These are phyloP conservation scores for Nitzschia putrida DNA, from an alignment of 108 stramenopile genomes.

Conservation along the genomic window DNA sequence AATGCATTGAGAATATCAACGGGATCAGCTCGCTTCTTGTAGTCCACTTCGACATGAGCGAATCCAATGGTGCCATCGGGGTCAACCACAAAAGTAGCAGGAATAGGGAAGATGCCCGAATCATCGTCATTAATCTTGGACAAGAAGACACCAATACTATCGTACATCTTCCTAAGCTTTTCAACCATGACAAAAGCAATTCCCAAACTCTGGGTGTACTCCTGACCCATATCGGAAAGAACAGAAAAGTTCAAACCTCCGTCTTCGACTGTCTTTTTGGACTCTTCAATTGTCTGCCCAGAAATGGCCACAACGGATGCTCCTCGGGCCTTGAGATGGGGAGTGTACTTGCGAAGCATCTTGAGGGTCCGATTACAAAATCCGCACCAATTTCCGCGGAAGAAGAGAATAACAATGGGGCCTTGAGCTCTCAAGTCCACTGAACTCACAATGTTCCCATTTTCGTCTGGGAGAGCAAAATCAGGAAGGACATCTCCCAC, in stretches of 20 bases:
- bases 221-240: constrained; percentile 15
- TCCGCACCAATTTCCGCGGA: constrained; percentile 25
- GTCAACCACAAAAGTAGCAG: constrained; percentile 30
- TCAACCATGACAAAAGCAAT: constrained; percentile 13
- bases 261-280: not conserved
- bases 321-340: constrained; percentile 18
- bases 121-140: constrained; percentile 15
- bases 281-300: constrained; percentile 3
- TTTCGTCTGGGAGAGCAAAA: constrained; percentile 23
- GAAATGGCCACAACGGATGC: constrained; percentile 25
- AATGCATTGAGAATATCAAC: constrained; percentile 28
- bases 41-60: constrained; percentile 14
- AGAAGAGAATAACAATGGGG: constrained; percentile 25
- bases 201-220: constrained; percentile 4
- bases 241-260: constrained; percentile 28
- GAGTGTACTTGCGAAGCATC: constrained; percentile 13
- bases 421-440: constrained; percentile 15
- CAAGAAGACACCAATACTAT: not conserved
- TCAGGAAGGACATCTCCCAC: constrained; percentile 19
- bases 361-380: constrained; percentile 16
- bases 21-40: constrained; percentile 23
- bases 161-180: not conserved
- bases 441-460: constrained; percentile 14
- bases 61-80: constrained; percentile 6
- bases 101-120: constrained; percentile 12